phyloP scores from a whole-genome alignment of 345 rosid genomes.

The Stellera chamaejasme region DNA sequence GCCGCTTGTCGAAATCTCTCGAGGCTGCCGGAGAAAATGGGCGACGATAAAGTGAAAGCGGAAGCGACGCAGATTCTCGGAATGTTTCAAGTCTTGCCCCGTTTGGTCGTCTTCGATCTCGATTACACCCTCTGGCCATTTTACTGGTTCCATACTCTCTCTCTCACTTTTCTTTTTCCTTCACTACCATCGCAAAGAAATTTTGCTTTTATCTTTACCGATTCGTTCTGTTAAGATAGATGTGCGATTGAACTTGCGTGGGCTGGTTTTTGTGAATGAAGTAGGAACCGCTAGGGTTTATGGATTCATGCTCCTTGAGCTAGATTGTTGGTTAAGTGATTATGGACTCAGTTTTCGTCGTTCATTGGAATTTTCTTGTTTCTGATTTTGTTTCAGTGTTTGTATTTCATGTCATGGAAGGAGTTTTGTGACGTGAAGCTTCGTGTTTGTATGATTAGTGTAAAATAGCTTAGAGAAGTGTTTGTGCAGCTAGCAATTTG shows the following conservation, averaged over 20 bases:
- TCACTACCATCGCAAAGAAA: no score
- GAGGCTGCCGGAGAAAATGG: conserved; percentile 18
- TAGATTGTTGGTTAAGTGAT: no score
- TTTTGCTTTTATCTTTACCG: neutral
- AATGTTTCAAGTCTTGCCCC: conserved; percentile 55
- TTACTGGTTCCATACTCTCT: conserved; percentile 41
- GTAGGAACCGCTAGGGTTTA: neutral
- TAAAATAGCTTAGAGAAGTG: no score
- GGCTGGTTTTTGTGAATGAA: no score
- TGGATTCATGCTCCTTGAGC: neutral
- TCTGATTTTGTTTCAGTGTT: no score
- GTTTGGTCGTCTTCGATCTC: conserved; percentile 67
- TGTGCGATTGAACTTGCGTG: neutral
- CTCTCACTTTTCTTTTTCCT: neutral
- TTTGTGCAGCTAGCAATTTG: no score
- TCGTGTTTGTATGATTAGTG: no score
- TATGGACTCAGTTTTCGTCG: no score
- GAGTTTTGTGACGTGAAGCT: no score
- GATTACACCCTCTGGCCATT: conserved; percentile 91
- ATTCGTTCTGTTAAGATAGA: neutral
- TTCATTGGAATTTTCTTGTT: no score
- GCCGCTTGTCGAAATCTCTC: no score
- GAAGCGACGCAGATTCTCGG: conserved; percentile 51
- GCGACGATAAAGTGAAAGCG: conserved; percentile 48
- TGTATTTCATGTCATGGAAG: no score